A percentile compares a stretch with the other conserved stretches of the same genome.
Evolutionary conservation across 768 basidiomycete species (phyloP).

Genomic region (Podaxis pistillaris): DNA sequence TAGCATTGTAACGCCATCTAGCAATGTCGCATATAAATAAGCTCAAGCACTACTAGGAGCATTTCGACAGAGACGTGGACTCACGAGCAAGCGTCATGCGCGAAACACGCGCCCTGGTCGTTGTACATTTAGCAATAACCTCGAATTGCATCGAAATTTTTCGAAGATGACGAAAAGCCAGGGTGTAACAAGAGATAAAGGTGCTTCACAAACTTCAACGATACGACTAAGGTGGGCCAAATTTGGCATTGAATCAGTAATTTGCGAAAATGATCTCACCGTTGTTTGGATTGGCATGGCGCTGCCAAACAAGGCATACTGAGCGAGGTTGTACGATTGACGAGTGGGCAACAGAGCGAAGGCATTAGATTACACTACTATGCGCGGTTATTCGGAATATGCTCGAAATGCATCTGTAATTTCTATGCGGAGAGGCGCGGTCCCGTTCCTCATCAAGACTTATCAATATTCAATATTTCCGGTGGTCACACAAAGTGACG

Average conservation of each 20-base stretch:
- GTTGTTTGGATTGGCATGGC: not conserved
- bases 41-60: not conserved
- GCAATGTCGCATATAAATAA: not conserved
- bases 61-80: slow-evolving; percentile 24
- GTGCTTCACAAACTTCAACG: not conserved
- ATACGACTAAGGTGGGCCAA: not conserved
- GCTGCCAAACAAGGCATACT: not conserved
- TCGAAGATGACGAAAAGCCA: slow-evolving; percentile 19
- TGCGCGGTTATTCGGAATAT: not conserved
- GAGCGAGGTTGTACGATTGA: not conserved
- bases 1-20: slow-evolving; percentile 79
- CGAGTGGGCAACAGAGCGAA: not conserved
- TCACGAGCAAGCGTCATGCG: slow-evolving; percentile 79
- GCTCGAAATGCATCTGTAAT: not conserved
- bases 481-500: slow-evolving; percentile 10
- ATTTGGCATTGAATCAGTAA: slow-evolving; percentile 8
- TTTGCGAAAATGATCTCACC: not conserved
- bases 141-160: slow-evolving; percentile 71
- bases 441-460: not conserved
- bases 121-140: slow-evolving; percentile 75
- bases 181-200: slow-evolving; percentile 1
- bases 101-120: slow-evolving; percentile 82
- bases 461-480: not conserved
- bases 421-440: not conserved
- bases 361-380: not conserved